phyloP scores from a whole-genome alignment of 805 yeast genomes.

The Saccharomycopsis sp. region DNA sequence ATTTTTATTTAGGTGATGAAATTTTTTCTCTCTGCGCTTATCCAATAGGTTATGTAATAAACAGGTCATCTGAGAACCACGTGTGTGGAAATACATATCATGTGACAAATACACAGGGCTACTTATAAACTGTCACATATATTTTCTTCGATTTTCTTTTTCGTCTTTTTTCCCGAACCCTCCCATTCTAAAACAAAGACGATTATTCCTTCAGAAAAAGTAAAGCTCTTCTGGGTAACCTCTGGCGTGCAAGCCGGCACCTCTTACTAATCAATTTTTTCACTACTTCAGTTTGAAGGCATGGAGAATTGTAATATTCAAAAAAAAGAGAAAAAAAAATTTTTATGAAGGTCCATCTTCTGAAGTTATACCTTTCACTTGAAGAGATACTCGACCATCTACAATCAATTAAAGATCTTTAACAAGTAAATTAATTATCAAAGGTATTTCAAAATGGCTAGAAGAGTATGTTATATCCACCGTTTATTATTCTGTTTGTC shows the following conservation, averaged over 20 bases:
- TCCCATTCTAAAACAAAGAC: background rate
- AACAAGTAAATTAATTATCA: conserved; percentile 2
- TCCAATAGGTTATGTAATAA: background rate
- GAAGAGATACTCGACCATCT: background rate
- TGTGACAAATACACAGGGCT: background rate
- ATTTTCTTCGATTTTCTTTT: too few relatives aligned
- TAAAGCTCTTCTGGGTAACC: background rate
- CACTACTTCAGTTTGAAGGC: background rate
- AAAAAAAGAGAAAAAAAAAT: background rate
- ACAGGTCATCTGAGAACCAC: background rate
- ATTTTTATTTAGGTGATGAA: background rate
- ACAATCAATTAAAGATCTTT: conserved; percentile 1
- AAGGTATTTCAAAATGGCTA: conserved; percentile 59
- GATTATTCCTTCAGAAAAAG: too few relatives aligned
- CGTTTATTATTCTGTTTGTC: too few relatives aligned
- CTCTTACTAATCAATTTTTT: background rate
- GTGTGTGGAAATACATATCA: background rate
- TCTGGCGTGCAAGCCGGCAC: background rate
- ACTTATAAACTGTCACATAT: background rate
- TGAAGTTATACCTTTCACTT: background rate
- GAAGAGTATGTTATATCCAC: conserved; percentile 42
- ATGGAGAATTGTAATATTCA: background rate
- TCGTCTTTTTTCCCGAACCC: background rate
- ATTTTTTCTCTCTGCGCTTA: background rate
- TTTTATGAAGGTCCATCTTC: background rate